A percentile compares a stretch with the other conserved stretches of the same genome.
Evolutionary conservation across 1,139 yeast species (phyloP).

Genomic region (Blastobotrys indianensis): DNA sequence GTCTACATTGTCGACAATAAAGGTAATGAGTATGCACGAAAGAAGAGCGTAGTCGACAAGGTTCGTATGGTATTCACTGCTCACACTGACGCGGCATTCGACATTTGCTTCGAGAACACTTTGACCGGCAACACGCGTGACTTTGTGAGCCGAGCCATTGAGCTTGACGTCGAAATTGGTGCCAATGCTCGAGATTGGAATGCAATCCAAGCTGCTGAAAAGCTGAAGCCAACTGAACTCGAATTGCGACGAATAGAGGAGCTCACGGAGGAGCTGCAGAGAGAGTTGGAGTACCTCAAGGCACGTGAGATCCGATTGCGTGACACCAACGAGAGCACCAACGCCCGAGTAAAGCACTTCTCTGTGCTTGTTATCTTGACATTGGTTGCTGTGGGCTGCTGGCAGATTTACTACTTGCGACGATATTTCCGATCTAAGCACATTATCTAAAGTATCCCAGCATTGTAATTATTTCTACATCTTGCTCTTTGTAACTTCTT

Average conservation of each 20-base stretch:
- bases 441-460: conserved; percentile 49
- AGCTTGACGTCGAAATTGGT: conserved; percentile 89
- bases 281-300: conserved; percentile 76
- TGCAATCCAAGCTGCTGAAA: conserved; percentile 85
- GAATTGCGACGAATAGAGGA: conserved; percentile 81
- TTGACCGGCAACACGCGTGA: conserved; percentile 29
- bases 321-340: conserved; percentile 94
- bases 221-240: conserved; percentile 86
- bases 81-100: conserved; percentile 77
- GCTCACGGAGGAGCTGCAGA: conserved; percentile 69
- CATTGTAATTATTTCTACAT: background rate
- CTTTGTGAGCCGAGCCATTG: conserved; percentile 46
- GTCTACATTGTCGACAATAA: conserved; percentile 32
- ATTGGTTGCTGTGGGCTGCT: conserved; percentile 71
- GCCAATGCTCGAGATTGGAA: conserved; percentile 98
- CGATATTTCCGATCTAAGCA: conserved; percentile 92
- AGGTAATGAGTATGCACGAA: conserved; percentile 37
- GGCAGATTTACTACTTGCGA: conserved; percentile 90
- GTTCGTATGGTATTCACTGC: conserved; percentile 77
- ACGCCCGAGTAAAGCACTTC: conserved; percentile 73
- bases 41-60: conserved; percentile 48
- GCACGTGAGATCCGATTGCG: conserved; percentile 86
- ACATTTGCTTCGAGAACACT: conserved; percentile 79
- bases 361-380: conserved; percentile 62
- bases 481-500: background rate